Base-by-base conservation (phyloP, 1,284 basidiomycete species). In the Spongispora temasekensis region DNA sequence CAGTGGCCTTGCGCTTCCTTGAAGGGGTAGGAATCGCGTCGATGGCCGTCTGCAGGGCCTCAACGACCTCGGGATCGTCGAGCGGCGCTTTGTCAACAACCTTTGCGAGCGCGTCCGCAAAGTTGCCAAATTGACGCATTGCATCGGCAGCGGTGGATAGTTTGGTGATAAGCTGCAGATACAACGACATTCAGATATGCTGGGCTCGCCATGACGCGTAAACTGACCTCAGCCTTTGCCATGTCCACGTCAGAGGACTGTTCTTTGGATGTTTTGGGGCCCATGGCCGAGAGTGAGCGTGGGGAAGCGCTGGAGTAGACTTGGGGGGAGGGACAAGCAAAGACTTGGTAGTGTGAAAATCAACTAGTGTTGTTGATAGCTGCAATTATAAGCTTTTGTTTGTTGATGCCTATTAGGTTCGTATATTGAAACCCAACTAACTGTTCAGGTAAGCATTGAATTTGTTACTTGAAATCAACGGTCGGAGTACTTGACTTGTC, bases 121-220 rank as follows among this genome's bases (percentile, higher is more conserved):
- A 69, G 55, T 76, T 75, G 5, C 87, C 86, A 60, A 83, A 84
- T 59, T 81, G 79, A 60, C 84, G 83, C 81, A 91, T 81, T 34
- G 81, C 75, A 53, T 82, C 80, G 32, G 86, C 84, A 61, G 88
- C 81, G 30, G 77, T 75, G 60, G 71, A 71, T 62, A 91, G 77
- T 64, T 82, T 82, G 40, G 76, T 71, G 50, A 81, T 78, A 68
- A 88, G 78, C 87, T 90, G 58, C 21, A 62, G 65, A 71, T 68
- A 46, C 42, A 64, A 59, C 48, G 50, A 35, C 23, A 1, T 63
- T 72, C 58, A 67, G 71, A 74, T 69, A 65, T 62, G 55, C 51
- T 37, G 46, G 30, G 32, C n/a, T 51, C n/a, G 42, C 27, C 31
- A 55, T 13, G 57, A 64, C 64, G 61, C 62, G 65, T 61, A 57